Conservation (phyloP, 2,329 filamentous ascomycete species). For the Rhytidhysteron rufulum region DNA sequence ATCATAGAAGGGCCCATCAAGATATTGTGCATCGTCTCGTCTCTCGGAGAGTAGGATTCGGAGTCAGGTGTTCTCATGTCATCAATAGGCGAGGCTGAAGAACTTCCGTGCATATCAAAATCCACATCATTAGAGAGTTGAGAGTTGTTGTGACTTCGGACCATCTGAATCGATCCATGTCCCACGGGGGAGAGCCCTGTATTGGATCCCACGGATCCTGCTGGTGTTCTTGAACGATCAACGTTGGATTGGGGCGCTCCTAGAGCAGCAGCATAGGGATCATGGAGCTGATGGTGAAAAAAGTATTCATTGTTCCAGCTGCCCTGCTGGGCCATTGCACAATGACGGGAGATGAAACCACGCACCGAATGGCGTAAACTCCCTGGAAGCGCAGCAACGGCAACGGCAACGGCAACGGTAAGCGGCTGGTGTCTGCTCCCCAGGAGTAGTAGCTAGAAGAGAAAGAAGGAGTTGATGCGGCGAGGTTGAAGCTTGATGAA, state of each 20-base stretch:
- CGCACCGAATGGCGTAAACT: slow-evolving; percentile 12
- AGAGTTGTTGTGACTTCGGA: slow-evolving; percentile 28
- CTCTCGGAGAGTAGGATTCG: no score
- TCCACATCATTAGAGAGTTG: slow-evolving; percentile 26
- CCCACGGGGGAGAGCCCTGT: slow-evolving; percentile 23
- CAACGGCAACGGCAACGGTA: slow-evolving; percentile 19
- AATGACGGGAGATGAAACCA: slow-evolving; percentile 14
- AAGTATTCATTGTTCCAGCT: slow-evolving; percentile 19
- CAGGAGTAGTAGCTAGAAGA: no score
- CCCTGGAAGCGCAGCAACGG: slow-evolving; percentile 20
- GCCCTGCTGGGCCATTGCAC: slow-evolving; percentile 26
- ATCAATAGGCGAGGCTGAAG: slow-evolving; percentile 33
- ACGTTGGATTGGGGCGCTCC: slow-evolving; percentile 19
- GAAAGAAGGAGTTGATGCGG: slow-evolving; percentile 15
- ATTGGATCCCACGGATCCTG: slow-evolving; percentile 28
- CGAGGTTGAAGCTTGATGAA: slow-evolving; percentile 10
- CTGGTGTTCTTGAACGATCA: slow-evolving; percentile 30
- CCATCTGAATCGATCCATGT: slow-evolving; percentile 24
- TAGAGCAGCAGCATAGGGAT: slow-evolving; percentile 11
- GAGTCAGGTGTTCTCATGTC: slow-evolving; percentile 30
- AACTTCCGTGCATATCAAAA: slow-evolving; percentile 22
- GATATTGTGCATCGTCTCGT: no score
- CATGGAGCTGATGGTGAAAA: slow-evolving; percentile 9
- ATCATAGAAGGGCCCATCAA: no score
- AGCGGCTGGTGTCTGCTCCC: no score